Evolutionary conservation across 805 yeast species (phyloP), one percentile per base, ranked within the genome.

Genomic region (Torulaspora maleeae): DNA sequence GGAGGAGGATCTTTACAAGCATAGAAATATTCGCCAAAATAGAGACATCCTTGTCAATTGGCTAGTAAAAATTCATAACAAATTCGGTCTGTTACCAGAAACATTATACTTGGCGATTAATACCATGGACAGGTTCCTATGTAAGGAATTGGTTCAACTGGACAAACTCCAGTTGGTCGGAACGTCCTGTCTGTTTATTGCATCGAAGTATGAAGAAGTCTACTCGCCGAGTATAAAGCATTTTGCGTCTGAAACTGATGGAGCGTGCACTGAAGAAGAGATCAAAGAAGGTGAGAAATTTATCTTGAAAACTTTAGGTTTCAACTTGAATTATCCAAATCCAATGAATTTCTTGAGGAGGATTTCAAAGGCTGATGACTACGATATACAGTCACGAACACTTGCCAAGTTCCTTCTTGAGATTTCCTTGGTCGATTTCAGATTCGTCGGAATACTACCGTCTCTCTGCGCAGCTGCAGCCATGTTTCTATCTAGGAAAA

Each of bases 181-280:
- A 9, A 84, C 95, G 0, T 87, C 95, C 2, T 78, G 91, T 19
- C 66, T 89, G 49, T 86, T 89, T 67, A 84, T 88, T 54, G 95
- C 96, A 34, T 89, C 96, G 12, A 89, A 89, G 67, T 88, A 86
- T 64, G 96, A 89, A 70, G 97, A 89, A 69, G 95, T 89, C 37
- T 86, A 84, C 59, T 79, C 90, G 3, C 97, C 96, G 20, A 82
- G 91, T 20, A 86, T 90, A 38, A 78, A 81, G 54, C 86, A 86
- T 68, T 90, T 86, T 66, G 88, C 95, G 0, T 82, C 82, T 58
- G 89, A 86, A 53, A 85, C 95, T 27, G 95, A 85, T 63, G 89
- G 91, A 43, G 85, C 89, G 1, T 84, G 82, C 59, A 76, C 83
- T 20, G 90, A 83, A 62, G 89, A 84, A 45, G 95, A 86, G 59